Percentiles rank a stretch among this genome's conserved stretches.
phyloP scores from a whole-genome alignment of 805 yeast species.

The Candida bentonensis region DNA sequence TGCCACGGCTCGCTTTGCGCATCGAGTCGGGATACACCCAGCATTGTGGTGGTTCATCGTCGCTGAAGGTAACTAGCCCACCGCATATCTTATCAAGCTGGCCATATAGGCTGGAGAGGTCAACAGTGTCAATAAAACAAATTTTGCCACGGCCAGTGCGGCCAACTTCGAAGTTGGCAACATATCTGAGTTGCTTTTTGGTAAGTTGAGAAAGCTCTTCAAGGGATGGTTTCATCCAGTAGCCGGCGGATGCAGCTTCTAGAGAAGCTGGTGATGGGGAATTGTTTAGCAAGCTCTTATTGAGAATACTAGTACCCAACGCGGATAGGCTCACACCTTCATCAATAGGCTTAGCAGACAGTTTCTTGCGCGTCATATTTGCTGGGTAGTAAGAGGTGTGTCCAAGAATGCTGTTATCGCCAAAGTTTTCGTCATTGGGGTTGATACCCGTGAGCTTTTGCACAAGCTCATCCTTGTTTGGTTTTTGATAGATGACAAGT shows the following conservation, averaged over 20 bases:
- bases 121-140: background rate
- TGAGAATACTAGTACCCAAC: background rate
- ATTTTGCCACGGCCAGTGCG: background rate
- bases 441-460: background rate
- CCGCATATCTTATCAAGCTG: background rate
- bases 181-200: background rate
- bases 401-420: background rate
- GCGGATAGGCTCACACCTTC: background rate
- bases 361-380: background rate
- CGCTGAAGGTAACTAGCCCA: background rate
- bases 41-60: background rate
- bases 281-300: background rate
- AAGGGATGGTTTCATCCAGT: background rate
- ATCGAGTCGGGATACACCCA: background rate
- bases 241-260: background rate
- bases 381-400: background rate
- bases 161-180: background rate
- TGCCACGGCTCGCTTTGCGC: background rate
- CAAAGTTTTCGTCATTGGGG: background rate
- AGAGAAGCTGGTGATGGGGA: background rate
- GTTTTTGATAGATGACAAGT: background rate
- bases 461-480: background rate
- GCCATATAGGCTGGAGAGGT: background rate
- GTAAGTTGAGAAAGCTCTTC: background rate
- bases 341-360: background rate